These are phyloP conservation scores for Phytophthora uliginosa DNA, from an alignment of 352 stramenopile genomes.

Conservation along the genomic window DNA sequence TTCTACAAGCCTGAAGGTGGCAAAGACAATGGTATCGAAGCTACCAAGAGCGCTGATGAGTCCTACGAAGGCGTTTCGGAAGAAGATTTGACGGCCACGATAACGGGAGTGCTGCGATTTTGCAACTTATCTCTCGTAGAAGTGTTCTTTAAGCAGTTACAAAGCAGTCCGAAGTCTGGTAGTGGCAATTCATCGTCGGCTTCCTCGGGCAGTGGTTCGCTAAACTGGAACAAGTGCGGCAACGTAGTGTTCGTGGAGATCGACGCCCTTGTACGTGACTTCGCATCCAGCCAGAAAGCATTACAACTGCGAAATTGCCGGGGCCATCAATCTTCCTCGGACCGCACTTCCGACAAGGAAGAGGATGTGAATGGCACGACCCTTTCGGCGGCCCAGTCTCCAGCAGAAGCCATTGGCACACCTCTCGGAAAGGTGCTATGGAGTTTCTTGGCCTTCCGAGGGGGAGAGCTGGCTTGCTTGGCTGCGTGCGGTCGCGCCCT, in stretches of 20 bases:
- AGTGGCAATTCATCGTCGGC: slow-evolving; percentile 28
- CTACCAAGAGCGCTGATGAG: slow-evolving; percentile 7
- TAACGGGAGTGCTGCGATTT: slow-evolving; percentile 74
- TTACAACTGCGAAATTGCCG: slow-evolving; percentile 34
- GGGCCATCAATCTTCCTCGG: slow-evolving; percentile 26
- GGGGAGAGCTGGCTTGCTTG: slow-evolving; percentile 82
- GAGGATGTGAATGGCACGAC: slow-evolving; percentile 13
- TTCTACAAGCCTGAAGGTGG: slow-evolving; percentile 53
- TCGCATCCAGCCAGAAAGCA: slow-evolving; percentile 69
- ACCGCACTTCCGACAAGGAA: slow-evolving; percentile 29
- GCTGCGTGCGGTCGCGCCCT: slow-evolving; percentile 77
- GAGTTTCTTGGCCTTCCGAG: slow-evolving; percentile 85
- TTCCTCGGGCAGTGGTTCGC: slow-evolving; percentile 18
- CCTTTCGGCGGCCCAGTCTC: slow-evolving; percentile 26
- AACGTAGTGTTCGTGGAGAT: slow-evolving; percentile 90
- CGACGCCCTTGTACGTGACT: slow-evolving; percentile 81
- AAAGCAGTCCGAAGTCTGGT: slow-evolving; percentile 28
- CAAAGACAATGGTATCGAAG: slow-evolving; percentile 22
- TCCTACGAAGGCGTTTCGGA: slow-evolving; percentile 46
- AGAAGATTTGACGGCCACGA: slow-evolving; percentile 67
- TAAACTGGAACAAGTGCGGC: slow-evolving; percentile 86
- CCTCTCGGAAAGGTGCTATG: slow-evolving; percentile 76
- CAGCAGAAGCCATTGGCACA: slow-evolving; percentile 65
- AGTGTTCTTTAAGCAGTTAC: slow-evolving; percentile 69
- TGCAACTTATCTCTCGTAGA: slow-evolving; percentile 86